Conservation (phyloP, 495 filamentous ascomycete genomes). For the Hypomontagnella submonticulosa region DNA sequence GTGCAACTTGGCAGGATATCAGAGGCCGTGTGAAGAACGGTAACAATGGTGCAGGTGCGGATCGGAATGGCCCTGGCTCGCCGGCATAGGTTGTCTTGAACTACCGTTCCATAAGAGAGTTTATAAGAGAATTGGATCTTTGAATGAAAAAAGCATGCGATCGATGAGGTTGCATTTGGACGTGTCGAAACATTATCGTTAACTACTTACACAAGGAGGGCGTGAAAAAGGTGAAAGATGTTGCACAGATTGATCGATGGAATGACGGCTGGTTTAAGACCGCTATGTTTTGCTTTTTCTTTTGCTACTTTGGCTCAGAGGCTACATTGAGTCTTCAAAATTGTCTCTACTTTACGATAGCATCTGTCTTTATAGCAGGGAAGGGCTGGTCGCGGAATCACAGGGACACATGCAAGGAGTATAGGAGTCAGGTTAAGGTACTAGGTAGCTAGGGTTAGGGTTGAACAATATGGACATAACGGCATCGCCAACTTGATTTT, state of each 20-base stretch:
- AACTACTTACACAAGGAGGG: too few species aligned
- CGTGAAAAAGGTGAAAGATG: too few species aligned
- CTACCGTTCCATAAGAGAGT: too few species aligned
- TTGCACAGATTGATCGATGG: too few species aligned
- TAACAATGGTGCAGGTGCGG: constrained; percentile 3
- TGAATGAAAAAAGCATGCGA: too few species aligned
- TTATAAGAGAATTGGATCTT: too few species aligned
- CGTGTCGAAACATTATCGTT: too few species aligned
- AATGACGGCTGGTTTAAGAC: neutral
- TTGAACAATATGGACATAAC: constrained; percentile 13
- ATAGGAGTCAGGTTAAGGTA: neutral
- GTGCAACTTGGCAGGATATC: constrained; percentile 90
- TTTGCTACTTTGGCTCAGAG: neutral
- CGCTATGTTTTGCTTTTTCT: too few species aligned
- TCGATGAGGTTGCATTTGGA: too few species aligned
- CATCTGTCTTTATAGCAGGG: neutral
- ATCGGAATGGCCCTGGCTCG: constrained; percentile 8
- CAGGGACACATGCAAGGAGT: constrained; percentile 28
- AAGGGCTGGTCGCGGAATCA: too few species aligned
- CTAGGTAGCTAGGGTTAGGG: neutral
- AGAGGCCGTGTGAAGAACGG: constrained; percentile 60
- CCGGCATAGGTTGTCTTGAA: constrained; percentile 4
- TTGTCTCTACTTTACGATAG: neutral
- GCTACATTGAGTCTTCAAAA: too few species aligned
- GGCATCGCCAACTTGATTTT: constrained; percentile 14